Percentiles rank a stretch among this genome's conserved stretches.
Conservation (phyloP, 495 filamentous ascomycete species). For the Cenococcum geophilum region DNA sequence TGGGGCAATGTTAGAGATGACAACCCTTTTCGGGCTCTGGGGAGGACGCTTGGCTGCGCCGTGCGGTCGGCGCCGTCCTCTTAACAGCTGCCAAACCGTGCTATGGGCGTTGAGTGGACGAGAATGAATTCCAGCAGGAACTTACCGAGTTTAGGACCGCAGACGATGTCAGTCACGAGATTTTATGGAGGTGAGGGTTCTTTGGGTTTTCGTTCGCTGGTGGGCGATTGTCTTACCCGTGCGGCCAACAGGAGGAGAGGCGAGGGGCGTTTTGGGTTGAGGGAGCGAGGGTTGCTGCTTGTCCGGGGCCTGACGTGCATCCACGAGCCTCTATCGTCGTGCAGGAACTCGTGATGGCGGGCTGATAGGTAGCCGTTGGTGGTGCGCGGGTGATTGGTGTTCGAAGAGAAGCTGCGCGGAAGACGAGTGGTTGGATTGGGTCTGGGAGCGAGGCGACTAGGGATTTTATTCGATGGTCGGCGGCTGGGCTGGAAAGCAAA, state of each 20-base stretch:
- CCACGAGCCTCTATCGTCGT: conserved; percentile 10
- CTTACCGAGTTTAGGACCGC: conserved; percentile 24
- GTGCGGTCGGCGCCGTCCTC: background rate
- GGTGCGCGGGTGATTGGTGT: conserved; percentile 20
- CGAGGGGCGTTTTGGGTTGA: background rate
- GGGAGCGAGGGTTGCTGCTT: no score
- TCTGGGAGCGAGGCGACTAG: conserved; percentile 9
- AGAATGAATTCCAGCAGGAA: conserved; percentile 6
- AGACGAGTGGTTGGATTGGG: conserved; percentile 15
- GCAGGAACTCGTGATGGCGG: conserved; percentile 14
- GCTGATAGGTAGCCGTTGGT: conserved; percentile 15
- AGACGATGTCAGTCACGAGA: conserved; percentile 26
- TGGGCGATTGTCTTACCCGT: conserved; percentile 1
- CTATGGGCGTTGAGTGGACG: conserved; percentile 2
- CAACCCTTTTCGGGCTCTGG: no score
- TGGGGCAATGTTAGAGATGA: no score
- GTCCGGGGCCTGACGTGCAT: background rate
- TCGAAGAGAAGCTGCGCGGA: conserved; percentile 4
- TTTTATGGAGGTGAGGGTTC: conserved; percentile 9
- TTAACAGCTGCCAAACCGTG: background rate
- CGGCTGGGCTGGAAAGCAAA: conserved; percentile 1
- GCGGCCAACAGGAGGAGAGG: background rate
- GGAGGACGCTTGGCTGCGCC: conserved; percentile 1
- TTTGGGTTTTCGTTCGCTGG: background rate
- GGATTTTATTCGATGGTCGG: conserved; percentile 21